phyloP scores from a whole-genome alignment of 2,329 filamentous ascomycete species.

The Colletotrichum melonis region DNA sequence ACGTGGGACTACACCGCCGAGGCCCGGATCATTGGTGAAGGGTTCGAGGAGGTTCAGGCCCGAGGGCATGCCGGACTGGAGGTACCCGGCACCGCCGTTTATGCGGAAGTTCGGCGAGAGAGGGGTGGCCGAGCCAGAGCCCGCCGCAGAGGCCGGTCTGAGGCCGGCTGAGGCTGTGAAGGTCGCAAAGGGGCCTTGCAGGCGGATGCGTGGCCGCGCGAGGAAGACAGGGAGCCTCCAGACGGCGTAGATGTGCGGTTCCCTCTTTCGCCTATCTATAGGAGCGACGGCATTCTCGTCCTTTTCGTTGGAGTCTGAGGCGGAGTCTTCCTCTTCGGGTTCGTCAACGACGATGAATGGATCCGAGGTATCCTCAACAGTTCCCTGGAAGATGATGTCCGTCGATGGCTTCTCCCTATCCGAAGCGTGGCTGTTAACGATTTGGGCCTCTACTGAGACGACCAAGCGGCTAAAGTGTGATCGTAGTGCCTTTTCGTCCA shows the following conservation, averaged over 20 bases:
- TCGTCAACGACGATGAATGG: slow-evolving; percentile 63
- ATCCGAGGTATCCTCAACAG: slow-evolving; percentile 60
- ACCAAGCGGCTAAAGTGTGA: slow-evolving; percentile 71
- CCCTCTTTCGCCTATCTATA: slow-evolving; percentile 36
- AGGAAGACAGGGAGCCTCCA: slow-evolving; percentile 73
- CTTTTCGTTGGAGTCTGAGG: slow-evolving; percentile 36
- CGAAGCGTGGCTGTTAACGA: slow-evolving; percentile 66
- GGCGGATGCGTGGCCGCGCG: slow-evolving; percentile 69
- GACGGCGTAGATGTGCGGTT: slow-evolving; percentile 62
- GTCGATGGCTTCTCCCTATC: slow-evolving; percentile 60
- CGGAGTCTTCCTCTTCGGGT: slow-evolving; percentile 42
- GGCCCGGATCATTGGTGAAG: slow-evolving; percentile 73
- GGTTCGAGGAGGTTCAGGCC: slow-evolving; percentile 83
- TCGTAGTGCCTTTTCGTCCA: slow-evolving; percentile 66
- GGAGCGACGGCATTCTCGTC: slow-evolving; percentile 37
- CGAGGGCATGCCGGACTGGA: slow-evolving; percentile 75
- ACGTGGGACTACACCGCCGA: slow-evolving; percentile 71
- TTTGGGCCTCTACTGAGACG: slow-evolving; percentile 74
- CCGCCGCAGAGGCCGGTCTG: slow-evolving; percentile 60
- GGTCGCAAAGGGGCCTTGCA: slow-evolving; percentile 74
- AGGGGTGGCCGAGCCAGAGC: slow-evolving; percentile 38
- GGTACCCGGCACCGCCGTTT: slow-evolving; percentile 67
- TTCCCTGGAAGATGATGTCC: slow-evolving; percentile 71
- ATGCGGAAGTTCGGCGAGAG: slow-evolving; percentile 31
- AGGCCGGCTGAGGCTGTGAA: slow-evolving; percentile 73